Base-by-base conservation (phyloP, 805 yeast species). In the Candida xyloterini region DNA sequence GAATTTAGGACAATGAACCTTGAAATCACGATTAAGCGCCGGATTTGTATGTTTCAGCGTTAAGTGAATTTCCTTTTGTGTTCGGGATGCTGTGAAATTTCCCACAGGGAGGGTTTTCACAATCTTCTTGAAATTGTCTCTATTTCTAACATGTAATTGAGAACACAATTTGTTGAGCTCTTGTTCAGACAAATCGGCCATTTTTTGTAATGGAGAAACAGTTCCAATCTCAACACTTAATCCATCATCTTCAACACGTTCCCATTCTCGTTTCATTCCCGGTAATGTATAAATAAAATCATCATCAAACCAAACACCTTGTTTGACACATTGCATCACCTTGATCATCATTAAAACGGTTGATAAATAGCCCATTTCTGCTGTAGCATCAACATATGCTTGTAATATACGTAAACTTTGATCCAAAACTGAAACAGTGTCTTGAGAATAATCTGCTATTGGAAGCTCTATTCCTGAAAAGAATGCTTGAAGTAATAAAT, bases 391-490 rank as follows among this genome's bases (percentile, higher is more conserved):
- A 43, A 91, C 81, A 50, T 76, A 83, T 0, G 98, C 97, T 58
- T 93, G 99, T 38, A 90, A 65, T 47, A 93, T 83, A 75, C 99
- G 95, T 55, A 93, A 68, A 7, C 95, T 79, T 65, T 93, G 99
- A 56, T 95, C 99, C 42, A 93, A 67, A 8, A 93, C 95, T 0
- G 97, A 81, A 10, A 89, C 78, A 0, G 96, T 89, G 62, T 93
- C 99, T 57, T 91, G 98, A 8, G 84, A 71, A 58, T 93, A 93
- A 68, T 93, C 99, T 0, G 95, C 95, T 55, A 93, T 86, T 2
- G 98, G 99, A 33, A 93, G 67, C 43, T 86, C 93, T 5, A 78
- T 67, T 33, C 89, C 65, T 26, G 76, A 66, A 74, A 85, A 76
- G 51, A 72, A 81, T 0, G 91, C 90, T 57, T 85, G 93, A 7